Evolutionary conservation across 768 basidiomycete species (phyloP).

Genomic region (Phanerochaete sordida): DNA sequence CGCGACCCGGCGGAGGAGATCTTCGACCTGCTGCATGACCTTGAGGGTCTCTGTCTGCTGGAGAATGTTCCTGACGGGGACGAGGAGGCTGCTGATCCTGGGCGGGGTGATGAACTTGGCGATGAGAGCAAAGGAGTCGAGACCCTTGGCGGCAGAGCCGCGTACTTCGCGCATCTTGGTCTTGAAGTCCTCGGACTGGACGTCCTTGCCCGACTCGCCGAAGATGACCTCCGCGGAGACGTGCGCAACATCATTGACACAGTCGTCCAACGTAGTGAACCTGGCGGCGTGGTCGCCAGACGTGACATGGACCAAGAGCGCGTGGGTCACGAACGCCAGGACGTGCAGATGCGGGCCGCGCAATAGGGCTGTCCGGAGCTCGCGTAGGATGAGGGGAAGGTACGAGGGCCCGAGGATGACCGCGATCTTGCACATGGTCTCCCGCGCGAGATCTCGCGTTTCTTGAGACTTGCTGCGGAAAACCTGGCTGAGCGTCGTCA

Average conservation of each 20-base stretch:
- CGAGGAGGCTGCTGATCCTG: slow-evolving; percentile 71
- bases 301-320: slow-evolving; percentile 79
- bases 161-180: slow-evolving; percentile 93
- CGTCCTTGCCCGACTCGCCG: slow-evolving; percentile 89
- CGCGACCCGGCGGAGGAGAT: slow-evolving; percentile 79
- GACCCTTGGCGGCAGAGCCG: slow-evolving; percentile 73
- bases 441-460: slow-evolving; percentile 81
- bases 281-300: slow-evolving; percentile 47
- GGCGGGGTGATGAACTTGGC: slow-evolving; percentile 75
- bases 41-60: slow-evolving; percentile 79
- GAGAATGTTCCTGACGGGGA: slow-evolving; percentile 81
- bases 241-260: slow-evolving; percentile 75
- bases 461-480: slow-evolving; percentile 94
- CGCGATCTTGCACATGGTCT: slow-evolving; percentile 78
- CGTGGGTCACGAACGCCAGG: slow-evolving; percentile 79
- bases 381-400: slow-evolving; percentile 69
- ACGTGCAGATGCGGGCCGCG: slow-evolving; percentile 96
- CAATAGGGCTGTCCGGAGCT: slow-evolving; percentile 77
- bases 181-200: slow-evolving; percentile 85
- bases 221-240: slow-evolving; percentile 89
- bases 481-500: slow-evolving; percentile 86
- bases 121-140: slow-evolving; percentile 82
- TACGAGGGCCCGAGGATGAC: slow-evolving; percentile 69
- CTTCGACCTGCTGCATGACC: slow-evolving; percentile 81
- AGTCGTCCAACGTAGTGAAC: slow-evolving; percentile 69